These are phyloP conservation scores for Pinus taeda DNA, from an alignment of 75 land plant genomes.

Conservation along the genomic window DNA sequence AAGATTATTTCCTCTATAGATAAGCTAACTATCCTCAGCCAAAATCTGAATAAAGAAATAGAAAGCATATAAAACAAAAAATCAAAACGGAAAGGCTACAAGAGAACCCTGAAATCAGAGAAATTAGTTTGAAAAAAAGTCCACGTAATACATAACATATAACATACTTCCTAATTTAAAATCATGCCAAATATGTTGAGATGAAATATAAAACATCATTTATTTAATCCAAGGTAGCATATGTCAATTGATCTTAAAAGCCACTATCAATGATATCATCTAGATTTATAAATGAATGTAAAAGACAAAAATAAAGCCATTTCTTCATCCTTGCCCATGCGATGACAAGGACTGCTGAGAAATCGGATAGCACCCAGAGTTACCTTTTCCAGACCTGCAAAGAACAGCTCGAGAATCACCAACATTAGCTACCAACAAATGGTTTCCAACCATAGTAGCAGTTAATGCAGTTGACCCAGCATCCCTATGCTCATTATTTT, in stretches of 20 bases:
- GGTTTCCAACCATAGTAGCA: slow-evolving; percentile 86
- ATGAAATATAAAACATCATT: not conserved
- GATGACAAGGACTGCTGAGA: not conserved
- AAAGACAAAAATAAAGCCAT: not conserved
- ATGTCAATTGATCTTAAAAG: not conserved
- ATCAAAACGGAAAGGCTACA: not conserved
- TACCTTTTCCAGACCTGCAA: slow-evolving; percentile 85
- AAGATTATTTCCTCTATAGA: not conserved
- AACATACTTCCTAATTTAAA: not conserved
- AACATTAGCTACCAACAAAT: slow-evolving; percentile 89
- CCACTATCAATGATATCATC: not conserved
- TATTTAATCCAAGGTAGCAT: not conserved
- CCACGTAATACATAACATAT: not conserved
- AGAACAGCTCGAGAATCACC: slow-evolving; percentile 94
- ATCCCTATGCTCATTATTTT: slow-evolving; percentile 77
- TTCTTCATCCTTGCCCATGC: not conserved
- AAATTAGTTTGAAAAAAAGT: not conserved
- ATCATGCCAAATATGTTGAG: not conserved
- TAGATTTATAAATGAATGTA: not conserved
- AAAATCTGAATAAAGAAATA: not conserved
- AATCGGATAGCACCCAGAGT: not conserved
- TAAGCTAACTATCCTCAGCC: not conserved
- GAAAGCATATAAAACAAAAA: not conserved
- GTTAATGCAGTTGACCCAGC: slow-evolving; percentile 99
- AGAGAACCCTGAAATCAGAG: not conserved